Evolutionary conservation across 768 basidiomycete genomes (phyloP).

Genomic region (Rhodosporidiobolus odoratus): DNA sequence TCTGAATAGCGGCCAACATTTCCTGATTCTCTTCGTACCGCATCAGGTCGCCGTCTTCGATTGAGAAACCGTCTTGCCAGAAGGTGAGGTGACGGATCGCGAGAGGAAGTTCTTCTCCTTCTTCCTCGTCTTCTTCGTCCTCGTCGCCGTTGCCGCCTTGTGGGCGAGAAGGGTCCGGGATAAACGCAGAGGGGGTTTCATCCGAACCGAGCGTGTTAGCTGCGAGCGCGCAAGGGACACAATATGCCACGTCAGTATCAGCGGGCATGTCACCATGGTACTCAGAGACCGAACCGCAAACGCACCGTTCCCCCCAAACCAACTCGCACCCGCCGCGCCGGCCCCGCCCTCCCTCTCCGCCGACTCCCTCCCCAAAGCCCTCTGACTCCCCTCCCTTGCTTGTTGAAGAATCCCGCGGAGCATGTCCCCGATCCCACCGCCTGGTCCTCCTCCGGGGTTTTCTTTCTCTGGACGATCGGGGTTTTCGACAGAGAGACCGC

Average conservation of each 20-base stretch:
- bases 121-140: conserved; percentile 43
- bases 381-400: conserved; percentile 58
- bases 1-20: conserved; percentile 67
- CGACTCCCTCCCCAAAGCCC: conserved; percentile 16
- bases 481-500: conserved; percentile 83
- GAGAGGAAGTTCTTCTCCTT: conserved; percentile 53
- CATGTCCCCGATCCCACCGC: conserved; percentile 54
- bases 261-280: conserved; percentile 25
- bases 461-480: conserved; percentile 59
- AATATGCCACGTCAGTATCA: conserved; percentile 38
- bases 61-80: conserved; percentile 87
- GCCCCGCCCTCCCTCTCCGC: neutral
- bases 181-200: conserved; percentile 68
- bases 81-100: conserved; percentile 74
- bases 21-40: conserved; percentile 71
- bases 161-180: conserved; percentile 69
- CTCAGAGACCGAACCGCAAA: conserved; percentile 50
- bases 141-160: too few species aligned
- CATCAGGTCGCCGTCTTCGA: conserved; percentile 82
- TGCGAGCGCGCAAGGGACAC: conserved; percentile 58
- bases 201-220: conserved; percentile 86
- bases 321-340: neutral
- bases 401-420: conserved; percentile 63
- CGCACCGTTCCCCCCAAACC: conserved; percentile 29
- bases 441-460: conserved; percentile 41